These are phyloP conservation scores for Chaetomiaceae sp. DNA, from an alignment of 2,329 filamentous ascomycete species.

Conservation along the genomic window DNA sequence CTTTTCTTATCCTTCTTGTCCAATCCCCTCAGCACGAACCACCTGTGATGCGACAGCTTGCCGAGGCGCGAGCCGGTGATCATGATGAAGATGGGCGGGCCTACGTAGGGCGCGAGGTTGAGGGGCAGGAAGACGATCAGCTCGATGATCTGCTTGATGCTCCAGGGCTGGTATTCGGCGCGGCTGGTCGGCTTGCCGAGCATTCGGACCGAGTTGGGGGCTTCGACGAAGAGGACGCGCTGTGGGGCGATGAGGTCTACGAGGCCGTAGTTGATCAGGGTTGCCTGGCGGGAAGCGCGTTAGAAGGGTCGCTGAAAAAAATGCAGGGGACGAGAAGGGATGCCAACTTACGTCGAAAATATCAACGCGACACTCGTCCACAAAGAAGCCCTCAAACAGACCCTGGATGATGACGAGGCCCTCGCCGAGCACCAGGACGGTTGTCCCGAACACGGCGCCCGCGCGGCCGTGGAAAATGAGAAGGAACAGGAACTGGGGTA, in stretches of 20 bases:
- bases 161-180: conserved; percentile 83
- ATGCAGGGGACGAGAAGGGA: not conserved
- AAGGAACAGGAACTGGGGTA: conserved; percentile 85
- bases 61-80: conserved; percentile 84
- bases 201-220: conserved; percentile 68
- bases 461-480: conserved; percentile 76
- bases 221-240: conserved; percentile 61
- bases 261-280: conserved; percentile 70
- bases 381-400: conserved; percentile 76
- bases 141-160: conserved; percentile 82
- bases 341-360: conserved; percentile 65
- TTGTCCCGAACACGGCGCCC: conserved; percentile 84
- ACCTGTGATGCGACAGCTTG: conserved; percentile 85
- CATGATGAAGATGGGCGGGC: conserved; percentile 79
- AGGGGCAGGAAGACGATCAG: conserved; percentile 74
- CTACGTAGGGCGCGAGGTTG: conserved; percentile 80
- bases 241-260: conserved; percentile 64
- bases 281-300: conserved; percentile 43
- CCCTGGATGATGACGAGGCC: conserved; percentile 65
- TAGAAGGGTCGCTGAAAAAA: not conserved
- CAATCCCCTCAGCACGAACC: conserved; percentile 75
- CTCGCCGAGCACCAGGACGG: conserved; percentile 81
- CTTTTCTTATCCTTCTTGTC: conserved; percentile 68
- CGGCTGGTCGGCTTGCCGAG: conserved; percentile 75
- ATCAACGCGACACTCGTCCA: conserved; percentile 73